These are phyloP conservation scores for Pleurotus ostreatus DNA, from an alignment of 768 basidiomycete species.

Conservation along the genomic window DNA sequence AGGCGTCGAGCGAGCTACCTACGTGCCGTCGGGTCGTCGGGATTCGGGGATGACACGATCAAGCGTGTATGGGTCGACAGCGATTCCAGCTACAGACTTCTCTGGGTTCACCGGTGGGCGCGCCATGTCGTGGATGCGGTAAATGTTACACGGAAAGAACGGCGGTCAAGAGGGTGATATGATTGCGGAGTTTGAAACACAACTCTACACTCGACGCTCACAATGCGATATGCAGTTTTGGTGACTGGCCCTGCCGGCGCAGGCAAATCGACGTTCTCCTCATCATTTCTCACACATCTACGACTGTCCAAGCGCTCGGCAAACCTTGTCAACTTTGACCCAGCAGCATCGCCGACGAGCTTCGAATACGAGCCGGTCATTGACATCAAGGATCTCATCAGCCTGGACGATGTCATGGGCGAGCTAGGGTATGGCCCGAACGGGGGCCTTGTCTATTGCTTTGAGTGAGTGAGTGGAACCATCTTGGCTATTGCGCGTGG, in stretches of 20 bases:
- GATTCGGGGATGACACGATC: conserved; percentile 89
- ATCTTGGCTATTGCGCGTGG: neutral
- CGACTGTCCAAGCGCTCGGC: conserved; percentile 74
- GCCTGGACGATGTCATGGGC: conserved; percentile 91
- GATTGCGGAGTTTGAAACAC: conserved; percentile 29
- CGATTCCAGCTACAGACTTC: conserved; percentile 72
- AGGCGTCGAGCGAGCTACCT: conserved; percentile 25
- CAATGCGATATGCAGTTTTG: conserved; percentile 85
- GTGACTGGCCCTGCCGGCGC: conserved; percentile 97
- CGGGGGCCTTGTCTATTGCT: conserved; percentile 96
- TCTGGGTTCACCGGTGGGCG: conserved; percentile 73
- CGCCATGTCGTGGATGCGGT: conserved; percentile 47
- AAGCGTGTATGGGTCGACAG: conserved; percentile 80
- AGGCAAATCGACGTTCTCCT: conserved; percentile 94
- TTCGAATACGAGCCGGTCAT: conserved; percentile 92
- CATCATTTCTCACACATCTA: conserved; percentile 86
- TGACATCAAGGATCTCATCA: conserved; percentile 91
- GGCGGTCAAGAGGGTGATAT: conserved; percentile 9
- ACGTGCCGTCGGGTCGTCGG: conserved; percentile 81
- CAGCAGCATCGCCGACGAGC: conserved; percentile 80
- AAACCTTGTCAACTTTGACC: conserved; percentile 96
- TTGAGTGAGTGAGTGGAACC: conserved; percentile 83
- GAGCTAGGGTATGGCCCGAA: conserved; percentile 96
- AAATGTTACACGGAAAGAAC: neutral
- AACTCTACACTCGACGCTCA: conserved; percentile 3